These are phyloP conservation scores for Cucurbita maxima DNA, from an alignment of 306 rosid genomes.

Conservation along the genomic window DNA sequence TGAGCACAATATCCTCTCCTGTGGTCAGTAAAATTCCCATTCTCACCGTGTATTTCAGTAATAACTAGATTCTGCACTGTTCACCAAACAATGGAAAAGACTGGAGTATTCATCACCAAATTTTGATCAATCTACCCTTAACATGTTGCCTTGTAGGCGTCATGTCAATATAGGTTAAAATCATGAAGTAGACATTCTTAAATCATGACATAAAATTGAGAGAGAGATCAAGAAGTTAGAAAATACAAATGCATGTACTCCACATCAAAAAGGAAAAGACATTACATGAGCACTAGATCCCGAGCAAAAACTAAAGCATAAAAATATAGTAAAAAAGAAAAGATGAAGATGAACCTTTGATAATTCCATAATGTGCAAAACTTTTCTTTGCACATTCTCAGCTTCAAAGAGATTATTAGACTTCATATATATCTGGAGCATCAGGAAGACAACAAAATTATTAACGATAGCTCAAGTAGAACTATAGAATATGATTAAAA, in stretches of 20 bases:
- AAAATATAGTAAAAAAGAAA: not conserved
- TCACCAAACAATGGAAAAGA: not conserved
- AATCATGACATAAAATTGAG: not conserved
- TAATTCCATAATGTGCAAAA: slow-evolving; percentile 61
- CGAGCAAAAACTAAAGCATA: not conserved
- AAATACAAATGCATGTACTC: not conserved
- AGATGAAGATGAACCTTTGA: slow-evolving; percentile 37
- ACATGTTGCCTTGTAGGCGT: not conserved
- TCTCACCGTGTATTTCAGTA: not conserved
- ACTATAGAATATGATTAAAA: not conserved
- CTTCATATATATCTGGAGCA: slow-evolving; percentile 44
- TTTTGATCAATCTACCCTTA: not conserved
- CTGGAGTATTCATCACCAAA: not conserved
- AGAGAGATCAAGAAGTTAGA: not conserved
- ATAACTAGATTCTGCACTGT: not conserved
- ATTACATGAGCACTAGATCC: not conserved
- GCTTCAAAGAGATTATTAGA: slow-evolving; percentile 50
- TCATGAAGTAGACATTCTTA: not conserved
- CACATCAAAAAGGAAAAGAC: not conserved
- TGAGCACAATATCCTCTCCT: not conserved
- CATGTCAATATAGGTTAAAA: not conserved
- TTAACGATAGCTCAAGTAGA: slow-evolving; percentile 10
- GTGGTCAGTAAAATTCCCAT: not conserved
- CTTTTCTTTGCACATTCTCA: slow-evolving; percentile 67
- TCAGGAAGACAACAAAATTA: not conserved